These are phyloP conservation scores for Candida alai DNA, from an alignment of 805 yeast species.

Conservation along the genomic window DNA sequence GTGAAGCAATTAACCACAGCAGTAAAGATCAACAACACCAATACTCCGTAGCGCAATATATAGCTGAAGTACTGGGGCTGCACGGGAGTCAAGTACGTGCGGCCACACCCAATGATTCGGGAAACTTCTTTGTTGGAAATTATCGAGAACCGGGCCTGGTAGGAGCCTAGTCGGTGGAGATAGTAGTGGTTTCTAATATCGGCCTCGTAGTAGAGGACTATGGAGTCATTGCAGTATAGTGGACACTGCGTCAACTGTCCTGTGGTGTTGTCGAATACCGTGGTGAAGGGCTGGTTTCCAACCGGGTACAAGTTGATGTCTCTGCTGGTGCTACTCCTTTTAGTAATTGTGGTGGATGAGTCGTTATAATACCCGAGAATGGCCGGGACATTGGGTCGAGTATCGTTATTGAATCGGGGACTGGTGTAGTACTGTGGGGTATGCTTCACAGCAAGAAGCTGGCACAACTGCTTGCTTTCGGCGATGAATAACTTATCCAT, in stretches of 20 bases:
- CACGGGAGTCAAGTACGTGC: conserved; percentile 47
- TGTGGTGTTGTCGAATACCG: conserved; percentile 22
- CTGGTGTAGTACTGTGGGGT: conserved; percentile 22
- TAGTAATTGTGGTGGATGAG: neutral
- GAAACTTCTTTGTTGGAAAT: conserved; percentile 36
- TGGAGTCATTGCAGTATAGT: conserved; percentile 33
- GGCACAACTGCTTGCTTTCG: conserved; percentile 43
- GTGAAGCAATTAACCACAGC: conserved; percentile 38
- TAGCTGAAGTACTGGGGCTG: conserved; percentile 25
- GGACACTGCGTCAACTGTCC: conserved; percentile 31
- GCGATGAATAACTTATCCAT: conserved; percentile 39
- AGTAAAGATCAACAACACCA: conserved; percentile 37
- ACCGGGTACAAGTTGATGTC: neutral
- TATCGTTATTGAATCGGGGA: conserved; percentile 19
- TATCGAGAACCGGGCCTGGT: conserved; percentile 37
- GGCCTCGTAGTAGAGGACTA: conserved; percentile 35
- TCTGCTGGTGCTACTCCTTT: neutral
- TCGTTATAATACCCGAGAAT: neutral
- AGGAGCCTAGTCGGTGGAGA: conserved; percentile 46
- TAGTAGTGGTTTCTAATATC: conserved; percentile 35
- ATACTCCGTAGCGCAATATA: conserved; percentile 36
- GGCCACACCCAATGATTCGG: conserved; percentile 44
- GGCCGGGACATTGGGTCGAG: neutral
- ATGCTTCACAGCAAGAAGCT: conserved; percentile 34
- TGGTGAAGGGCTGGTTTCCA: neutral